Base-by-base conservation (phyloP, 192 early-diverging fungal genomes). In the Coemansia sp. region DNA sequence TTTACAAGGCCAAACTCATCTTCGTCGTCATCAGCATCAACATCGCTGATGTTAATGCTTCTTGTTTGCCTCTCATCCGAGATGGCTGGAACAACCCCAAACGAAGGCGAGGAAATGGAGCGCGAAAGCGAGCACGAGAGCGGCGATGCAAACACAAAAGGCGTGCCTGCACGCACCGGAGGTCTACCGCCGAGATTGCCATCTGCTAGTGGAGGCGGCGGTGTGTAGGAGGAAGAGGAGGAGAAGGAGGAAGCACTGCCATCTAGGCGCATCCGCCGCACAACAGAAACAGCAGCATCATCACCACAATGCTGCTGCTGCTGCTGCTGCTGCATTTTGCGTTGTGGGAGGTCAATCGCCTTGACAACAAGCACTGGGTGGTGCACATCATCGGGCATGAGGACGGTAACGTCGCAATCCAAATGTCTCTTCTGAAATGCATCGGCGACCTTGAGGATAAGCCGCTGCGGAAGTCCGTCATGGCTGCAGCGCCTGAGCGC, bases 401-500 rank as follows among this genome's bases (percentile, higher is more conserved):
- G 69, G n/a, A 80, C 66, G 13, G 78, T 80, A 70, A 80, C 78
- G 66, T 80, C 78, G 62, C 78, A 80, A 32, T 62, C 70, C 25
- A 80, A 15, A 40, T 69, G 71, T 29, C 40, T 40, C 53, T 56
- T 38, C 42, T 15, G 22, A 52, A 52, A 25, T 7, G 8, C 23
- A 25, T 13, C 22, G 1, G 69, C 65, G 14, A 80, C 35, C 19
- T 72, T 80, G 41, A 75, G 61, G 20, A 63, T 70, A 34, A 80
- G 40, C 4, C 78, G 61, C 69, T 75, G 78, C 15, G 78, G 78
- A 52, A 74, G 70, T 29, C 73, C 69, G 61, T 80, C 78, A 54
- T 69, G 64, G 38, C 65, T 36, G 59, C 73, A 80, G 54, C 70
- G 68, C 14, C 67, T 65, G 22, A 80, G 70, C 35, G 73, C 78